phyloP scores from a whole-genome alignment of 371 early-diverging fungal genomes.

The Basidiobolus heterosporus region DNA sequence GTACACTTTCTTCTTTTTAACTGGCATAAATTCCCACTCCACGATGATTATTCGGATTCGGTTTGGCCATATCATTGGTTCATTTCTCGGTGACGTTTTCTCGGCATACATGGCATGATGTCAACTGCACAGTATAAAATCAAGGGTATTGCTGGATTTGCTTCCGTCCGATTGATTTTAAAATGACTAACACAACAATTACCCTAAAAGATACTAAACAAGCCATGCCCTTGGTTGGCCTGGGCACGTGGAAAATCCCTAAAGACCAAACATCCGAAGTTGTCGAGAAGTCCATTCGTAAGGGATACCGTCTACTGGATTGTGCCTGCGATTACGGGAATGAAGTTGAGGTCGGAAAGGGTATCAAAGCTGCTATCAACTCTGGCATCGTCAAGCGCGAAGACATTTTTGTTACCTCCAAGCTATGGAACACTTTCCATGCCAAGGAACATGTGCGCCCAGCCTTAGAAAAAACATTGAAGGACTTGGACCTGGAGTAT shows the following conservation, averaged over 20 bases:
- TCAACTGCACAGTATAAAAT: too few species aligned
- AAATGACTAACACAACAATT: too few species aligned
- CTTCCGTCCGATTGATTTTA: too few species aligned
- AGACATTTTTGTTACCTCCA: slow-evolving; percentile 52
- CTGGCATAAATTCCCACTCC: too few species aligned
- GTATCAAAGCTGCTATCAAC: slow-evolving; percentile 17
- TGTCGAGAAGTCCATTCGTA: slow-evolving; percentile 2
- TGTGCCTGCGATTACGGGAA: slow-evolving; percentile 28
- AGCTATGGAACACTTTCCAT: slow-evolving; percentile 33
- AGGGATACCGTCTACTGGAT: slow-evolving; percentile 12
- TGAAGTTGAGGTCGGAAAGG: slow-evolving; percentile 46
- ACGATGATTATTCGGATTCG: too few species aligned
- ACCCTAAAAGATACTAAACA: background rate
- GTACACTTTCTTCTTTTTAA: too few species aligned
- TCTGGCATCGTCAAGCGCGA: slow-evolving; percentile 43
- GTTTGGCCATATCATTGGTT: too few species aligned
- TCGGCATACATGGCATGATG: too few species aligned
- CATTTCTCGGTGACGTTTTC: too few species aligned
- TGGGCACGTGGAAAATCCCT: slow-evolving; percentile 6
- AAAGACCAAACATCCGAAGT: slow-evolving; percentile 1
- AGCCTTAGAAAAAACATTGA: slow-evolving; percentile 15
- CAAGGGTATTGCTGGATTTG: too few species aligned
- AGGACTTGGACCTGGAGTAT: slow-evolving; percentile 33
- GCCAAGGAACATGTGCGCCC: slow-evolving; percentile 14
- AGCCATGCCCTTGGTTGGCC: slow-evolving; percentile 6